These are phyloP conservation scores for Globomyces pollinis-pini DNA, from an alignment of 192 early-diverging fungal species.

Conservation along the genomic window DNA sequence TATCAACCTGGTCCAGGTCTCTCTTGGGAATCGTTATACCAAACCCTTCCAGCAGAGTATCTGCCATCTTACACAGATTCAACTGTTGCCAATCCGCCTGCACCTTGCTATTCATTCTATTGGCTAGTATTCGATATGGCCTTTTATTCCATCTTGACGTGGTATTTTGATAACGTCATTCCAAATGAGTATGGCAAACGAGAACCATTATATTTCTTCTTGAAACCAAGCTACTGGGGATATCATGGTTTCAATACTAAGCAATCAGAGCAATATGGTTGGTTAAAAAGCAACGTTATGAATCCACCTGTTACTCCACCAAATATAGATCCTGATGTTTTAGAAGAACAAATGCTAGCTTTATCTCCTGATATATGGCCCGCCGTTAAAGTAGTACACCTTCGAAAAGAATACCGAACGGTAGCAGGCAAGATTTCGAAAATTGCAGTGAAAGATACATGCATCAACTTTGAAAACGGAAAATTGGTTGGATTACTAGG, in stretches of 20 bases:
- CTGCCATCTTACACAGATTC: conserved; percentile 39
- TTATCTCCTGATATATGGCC: conserved; percentile 13
- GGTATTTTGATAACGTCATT: conserved; percentile 63
- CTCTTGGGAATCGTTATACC: conserved; percentile 38
- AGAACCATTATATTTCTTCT: conserved; percentile 41
- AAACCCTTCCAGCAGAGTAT: conserved; percentile 26
- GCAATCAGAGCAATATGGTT: conserved; percentile 17
- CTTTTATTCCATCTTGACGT: conserved; percentile 42
- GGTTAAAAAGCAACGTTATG: conserved; percentile 30
- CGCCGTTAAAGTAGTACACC: conserved; percentile 43
- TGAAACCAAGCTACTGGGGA: conserved; percentile 51
- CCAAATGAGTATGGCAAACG: conserved; percentile 54
- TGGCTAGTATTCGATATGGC: conserved; percentile 46
- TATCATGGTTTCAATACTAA: conserved; percentile 3
- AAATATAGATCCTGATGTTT: conserved; percentile 28
- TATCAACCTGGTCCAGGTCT: conserved; percentile 53
- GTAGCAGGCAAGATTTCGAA: conserved; percentile 21
- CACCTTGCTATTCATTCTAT: conserved; percentile 47
- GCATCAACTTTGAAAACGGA: conserved; percentile 34
- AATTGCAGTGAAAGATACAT: conserved; percentile 23
- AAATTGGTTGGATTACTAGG: conserved; percentile 57
- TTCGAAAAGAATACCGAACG: conserved; percentile 44
- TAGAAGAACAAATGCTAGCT: conserved; percentile 25
- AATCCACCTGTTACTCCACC: conserved; percentile 14
- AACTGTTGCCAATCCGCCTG: conserved; percentile 39